Evolutionary conservation across 768 basidiomycete species (phyloP).

Genomic region (Leccinum subgranulosum): DNA sequence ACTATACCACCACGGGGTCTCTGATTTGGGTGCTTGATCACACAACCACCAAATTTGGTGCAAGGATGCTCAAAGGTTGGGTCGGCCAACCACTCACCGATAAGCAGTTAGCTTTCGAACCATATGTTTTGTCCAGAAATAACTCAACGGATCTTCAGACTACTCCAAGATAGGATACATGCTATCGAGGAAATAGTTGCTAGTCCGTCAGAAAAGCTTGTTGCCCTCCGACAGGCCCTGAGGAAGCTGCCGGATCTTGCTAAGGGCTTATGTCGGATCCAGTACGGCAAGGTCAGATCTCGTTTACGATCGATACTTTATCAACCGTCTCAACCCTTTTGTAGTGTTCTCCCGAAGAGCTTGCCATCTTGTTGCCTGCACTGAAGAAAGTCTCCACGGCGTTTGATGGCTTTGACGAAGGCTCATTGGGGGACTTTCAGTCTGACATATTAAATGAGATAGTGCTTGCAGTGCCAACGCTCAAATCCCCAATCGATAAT

Average conservation of each 20-base stretch:
- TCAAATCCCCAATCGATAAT: constrained; percentile 51
- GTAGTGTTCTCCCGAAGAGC: constrained; percentile 81
- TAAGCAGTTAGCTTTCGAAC: constrained; percentile 45
- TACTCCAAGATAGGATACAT: constrained; percentile 72
- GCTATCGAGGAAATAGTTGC: constrained; percentile 80
- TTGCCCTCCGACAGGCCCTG: constrained; percentile 65
- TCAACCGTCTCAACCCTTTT: neutral
- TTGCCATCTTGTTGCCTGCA: constrained; percentile 70
- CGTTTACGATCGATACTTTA: neutral
- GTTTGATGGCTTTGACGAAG: constrained; percentile 49
- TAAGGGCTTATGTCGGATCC: constrained; percentile 81
- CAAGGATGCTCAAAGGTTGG: constrained; percentile 80
- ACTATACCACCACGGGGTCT: constrained; percentile 69
- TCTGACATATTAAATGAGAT: constrained; percentile 71
- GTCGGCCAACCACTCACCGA: constrained; percentile 82
- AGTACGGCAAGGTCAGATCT: constrained; percentile 77
- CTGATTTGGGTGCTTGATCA: constrained; percentile 84
- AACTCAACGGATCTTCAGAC: constrained; percentile 39
- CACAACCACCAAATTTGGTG: constrained; percentile 87
- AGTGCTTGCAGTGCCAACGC: constrained; percentile 60
- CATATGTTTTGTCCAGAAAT: neutral
- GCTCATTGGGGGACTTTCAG: constrained; percentile 52
- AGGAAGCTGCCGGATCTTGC: constrained; percentile 83
- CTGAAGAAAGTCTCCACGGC: constrained; percentile 67
- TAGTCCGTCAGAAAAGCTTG: constrained; percentile 59